These are phyloP conservation scores for Lagerstroemia fauriei DNA, from an alignment of 441 rosid species.

Conservation along the genomic window DNA sequence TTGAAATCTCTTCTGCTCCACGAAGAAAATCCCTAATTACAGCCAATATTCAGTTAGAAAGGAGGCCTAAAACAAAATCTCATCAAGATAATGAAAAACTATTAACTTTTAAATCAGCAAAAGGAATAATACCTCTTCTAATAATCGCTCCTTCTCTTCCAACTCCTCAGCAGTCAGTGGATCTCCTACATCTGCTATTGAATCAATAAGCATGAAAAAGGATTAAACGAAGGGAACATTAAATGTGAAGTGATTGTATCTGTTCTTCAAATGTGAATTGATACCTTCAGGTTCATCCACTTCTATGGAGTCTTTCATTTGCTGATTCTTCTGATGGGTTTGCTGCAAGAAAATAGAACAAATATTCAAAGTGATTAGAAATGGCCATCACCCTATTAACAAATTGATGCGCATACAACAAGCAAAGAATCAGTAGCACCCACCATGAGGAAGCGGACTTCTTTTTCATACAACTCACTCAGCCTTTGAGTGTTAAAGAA, in stretches of 20 bases:
- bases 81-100: neutral
- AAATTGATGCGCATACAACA: neutral
- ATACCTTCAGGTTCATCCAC: slow-evolving; percentile 14
- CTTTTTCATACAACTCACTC: slow-evolving; percentile 92
- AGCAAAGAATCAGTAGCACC: neutral
- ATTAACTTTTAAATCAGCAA: neutral
- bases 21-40: slow-evolving; percentile 79
- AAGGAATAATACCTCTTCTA: slow-evolving; percentile 73
- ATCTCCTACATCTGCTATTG: slow-evolving; percentile 64
- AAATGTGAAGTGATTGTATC: too few relatives aligned
- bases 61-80: neutral
- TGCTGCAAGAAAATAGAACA: slow-evolving; percentile 7
- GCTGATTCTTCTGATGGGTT: slow-evolving; percentile 21
- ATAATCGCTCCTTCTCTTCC: slow-evolving; percentile 84
- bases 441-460: slow-evolving; percentile 80
- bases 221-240: neutral
- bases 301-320: slow-evolving; percentile 21
- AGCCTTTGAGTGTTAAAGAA: slow-evolving; percentile 93
- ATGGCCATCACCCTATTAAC: neutral
- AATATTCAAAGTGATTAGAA: too few relatives aligned
- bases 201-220: slow-evolving; percentile 30
- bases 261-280: too few relatives aligned
- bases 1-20: slow-evolving; percentile 96
- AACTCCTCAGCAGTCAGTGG: slow-evolving; percentile 95
- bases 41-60: neutral